Evolutionary conservation across 768 basidiomycete genomes (phyloP), one percentile per base, ranked within the genome.

Genomic region (Auricularia sp.): DNA sequence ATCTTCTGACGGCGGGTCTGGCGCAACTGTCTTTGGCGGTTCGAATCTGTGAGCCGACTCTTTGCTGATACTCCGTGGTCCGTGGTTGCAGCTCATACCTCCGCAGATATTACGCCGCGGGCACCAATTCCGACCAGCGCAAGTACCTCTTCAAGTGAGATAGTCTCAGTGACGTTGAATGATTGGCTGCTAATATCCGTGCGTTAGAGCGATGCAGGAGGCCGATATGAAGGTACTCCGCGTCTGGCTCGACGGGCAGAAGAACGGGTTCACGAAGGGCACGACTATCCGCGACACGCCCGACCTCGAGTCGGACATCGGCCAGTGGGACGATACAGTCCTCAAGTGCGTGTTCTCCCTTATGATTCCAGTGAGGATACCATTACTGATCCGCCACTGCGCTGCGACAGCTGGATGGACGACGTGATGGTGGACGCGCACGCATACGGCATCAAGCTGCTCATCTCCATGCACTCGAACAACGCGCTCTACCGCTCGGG

Each of bases 371-470:
- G 29, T 29, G 29, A 29, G 29, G 29, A 29, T 29, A 29, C 29
- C 0, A 29, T 2, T 29, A 29, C 29, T 29, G 29, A 29, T 2
- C 2, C 29, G 29, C 29, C 29, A 42, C 39, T 42, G 39, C 39
- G 39, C 29, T 42, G 39, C 39, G 7, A 14, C 39, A 42, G 39
- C 47, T 18, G 21, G 21, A 70, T 78, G 21, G 77, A 79, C 68
- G 75, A 75, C 39, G 69, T 79, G 56, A 79, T 79, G 77, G 66
- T 77, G 44, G 75, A 75, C 18, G 74, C 77, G 0, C 69, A 77
- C 39, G 65, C 68, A 1, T 71, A 74, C 59, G 76, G 76, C 63
- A 70, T 75, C 65, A 71, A 73, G 71, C 70, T 73, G 45, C 13
- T 64, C 7, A 33, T 39, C 34, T 51, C 45, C 36, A 65, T 66